Conservation (phyloP, 345 rosid species). For the Citrus sp. region DNA sequence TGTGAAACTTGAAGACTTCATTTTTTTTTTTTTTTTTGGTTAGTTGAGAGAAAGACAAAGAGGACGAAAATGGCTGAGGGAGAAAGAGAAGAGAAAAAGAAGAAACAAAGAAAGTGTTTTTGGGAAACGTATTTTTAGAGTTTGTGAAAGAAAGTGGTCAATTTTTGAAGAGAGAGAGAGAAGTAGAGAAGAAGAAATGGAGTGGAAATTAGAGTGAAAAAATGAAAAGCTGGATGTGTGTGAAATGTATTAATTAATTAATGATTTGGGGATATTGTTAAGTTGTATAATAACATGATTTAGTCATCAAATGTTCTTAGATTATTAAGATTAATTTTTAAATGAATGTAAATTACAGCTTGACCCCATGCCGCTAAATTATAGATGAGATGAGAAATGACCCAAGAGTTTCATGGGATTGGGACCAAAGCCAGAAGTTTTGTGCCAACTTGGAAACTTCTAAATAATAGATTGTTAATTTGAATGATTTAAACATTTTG, state of each 20-base stretch:
- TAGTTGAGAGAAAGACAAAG: not conserved
- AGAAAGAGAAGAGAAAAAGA: not conserved
- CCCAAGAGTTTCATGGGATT: no score
- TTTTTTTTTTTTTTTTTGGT: not conserved
- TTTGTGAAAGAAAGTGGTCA: not conserved
- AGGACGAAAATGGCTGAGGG: not conserved
- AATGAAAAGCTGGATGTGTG: conserved; percentile 32
- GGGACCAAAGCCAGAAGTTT: no score
- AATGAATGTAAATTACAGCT: no score
- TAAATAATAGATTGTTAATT: no score
- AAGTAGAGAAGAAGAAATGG: not conserved
- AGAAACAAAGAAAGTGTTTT: not conserved
- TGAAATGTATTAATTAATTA: not conserved
- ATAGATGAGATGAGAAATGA: no score
- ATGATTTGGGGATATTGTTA: no score
- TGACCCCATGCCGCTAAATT: no score
- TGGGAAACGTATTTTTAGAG: not conserved
- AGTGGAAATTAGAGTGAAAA: not conserved
- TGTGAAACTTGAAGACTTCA: not conserved
- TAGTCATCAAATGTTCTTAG: no score
- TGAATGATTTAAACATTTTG: no score
- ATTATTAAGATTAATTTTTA: no score
- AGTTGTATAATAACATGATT: no score
- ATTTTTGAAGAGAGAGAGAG: not conserved
- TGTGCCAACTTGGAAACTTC: no score